A percentile compares a stretch with the other conserved stretches of the same genome.
These are phyloP conservation scores for Xylariaceae sp. DNA, from an alignment of 2,329 filamentous ascomycete species.

Conservation along the genomic window DNA sequence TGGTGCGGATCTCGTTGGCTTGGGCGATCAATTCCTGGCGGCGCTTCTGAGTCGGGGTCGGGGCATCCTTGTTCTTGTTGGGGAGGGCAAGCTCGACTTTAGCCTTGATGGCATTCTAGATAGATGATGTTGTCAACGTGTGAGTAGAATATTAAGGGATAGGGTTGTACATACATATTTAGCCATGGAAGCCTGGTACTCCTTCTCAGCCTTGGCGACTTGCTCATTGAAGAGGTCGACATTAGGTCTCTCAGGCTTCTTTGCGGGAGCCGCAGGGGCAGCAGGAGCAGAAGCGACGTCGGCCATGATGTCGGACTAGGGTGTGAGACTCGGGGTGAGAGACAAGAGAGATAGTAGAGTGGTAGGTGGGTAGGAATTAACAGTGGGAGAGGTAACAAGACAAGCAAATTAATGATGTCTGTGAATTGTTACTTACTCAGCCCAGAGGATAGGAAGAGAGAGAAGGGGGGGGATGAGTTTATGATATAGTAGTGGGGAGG, in stretches of 20 bases:
- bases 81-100: conserved; percentile 83
- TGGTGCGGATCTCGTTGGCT: conserved; percentile 76
- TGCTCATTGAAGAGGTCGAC: conserved; percentile 77
- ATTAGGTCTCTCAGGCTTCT: conserved; percentile 81
- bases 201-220: conserved; percentile 80
- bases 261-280: conserved; percentile 40
- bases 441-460: conserved; percentile 1
- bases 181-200: conserved; percentile 72
- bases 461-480: not conserved
- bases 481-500: conserved; percentile 4
- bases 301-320: conserved; percentile 39
- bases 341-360: conserved; percentile 3
- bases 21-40: conserved; percentile 81
- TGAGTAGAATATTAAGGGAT: conserved; percentile 10
- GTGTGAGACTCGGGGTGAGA: not conserved
- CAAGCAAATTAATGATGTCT: conserved; percentile 13
- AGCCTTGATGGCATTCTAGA: conserved; percentile 76
- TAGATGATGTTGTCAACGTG: too few species aligned
- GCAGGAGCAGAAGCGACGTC: conserved; percentile 47
- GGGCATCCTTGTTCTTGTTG: conserved; percentile 70
- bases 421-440: not conserved
- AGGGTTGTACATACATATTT: conserved; percentile 31
- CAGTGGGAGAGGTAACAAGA: not conserved
- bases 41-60: conserved; percentile 74
- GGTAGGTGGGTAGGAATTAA: not conserved